These are phyloP conservation scores for Sophora flavescens DNA, from an alignment of 306 rosid genomes.

Conservation along the genomic window DNA sequence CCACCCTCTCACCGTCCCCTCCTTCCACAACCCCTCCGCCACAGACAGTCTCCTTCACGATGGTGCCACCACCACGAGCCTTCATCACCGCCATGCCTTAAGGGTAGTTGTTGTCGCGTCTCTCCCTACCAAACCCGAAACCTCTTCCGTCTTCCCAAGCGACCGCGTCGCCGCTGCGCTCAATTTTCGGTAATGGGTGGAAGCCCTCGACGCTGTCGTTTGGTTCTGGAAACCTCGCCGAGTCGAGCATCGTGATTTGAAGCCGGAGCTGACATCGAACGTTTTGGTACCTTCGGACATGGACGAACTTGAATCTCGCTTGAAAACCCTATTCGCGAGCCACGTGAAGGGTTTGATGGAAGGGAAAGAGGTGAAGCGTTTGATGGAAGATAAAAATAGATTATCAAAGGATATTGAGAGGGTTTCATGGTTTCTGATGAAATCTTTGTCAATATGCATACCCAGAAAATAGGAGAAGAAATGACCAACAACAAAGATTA, in stretches of 20 bases:
- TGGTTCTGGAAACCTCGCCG: constrained; percentile 72
- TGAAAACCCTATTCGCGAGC: constrained; percentile 53
- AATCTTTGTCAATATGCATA: accelerated
- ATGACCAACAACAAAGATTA: too few species aligned
- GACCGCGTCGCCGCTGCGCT: constrained; percentile 54
- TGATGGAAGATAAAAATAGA: constrained; percentile 50
- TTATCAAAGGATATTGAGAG: constrained; percentile 46
- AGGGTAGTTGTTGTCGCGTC: too few species aligned
- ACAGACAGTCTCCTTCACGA: too few species aligned
- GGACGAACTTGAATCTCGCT: constrained; percentile 57
- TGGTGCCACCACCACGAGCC: too few species aligned
- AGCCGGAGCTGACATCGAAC: constrained; percentile 50
- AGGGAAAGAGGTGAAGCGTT: constrained; percentile 65
- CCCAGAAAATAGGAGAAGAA: constrained; percentile 18
- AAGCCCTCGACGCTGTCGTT: constrained; percentile 64
- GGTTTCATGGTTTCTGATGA: neutral
- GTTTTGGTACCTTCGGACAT: constrained; percentile 55
- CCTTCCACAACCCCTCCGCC: too few species aligned
- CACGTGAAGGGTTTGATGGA: constrained; percentile 59
- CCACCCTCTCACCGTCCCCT: too few species aligned
- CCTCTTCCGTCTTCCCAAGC: neutral
- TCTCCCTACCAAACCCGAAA: constrained; percentile 54
- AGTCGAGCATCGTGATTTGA: constrained; percentile 52
- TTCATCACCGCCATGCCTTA: too few species aligned
- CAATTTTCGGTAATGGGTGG: constrained; percentile 58